phyloP scores from a whole-genome alignment of 2,329 filamentous ascomycete genomes.

The Ceratocystis harringtonii region DNA sequence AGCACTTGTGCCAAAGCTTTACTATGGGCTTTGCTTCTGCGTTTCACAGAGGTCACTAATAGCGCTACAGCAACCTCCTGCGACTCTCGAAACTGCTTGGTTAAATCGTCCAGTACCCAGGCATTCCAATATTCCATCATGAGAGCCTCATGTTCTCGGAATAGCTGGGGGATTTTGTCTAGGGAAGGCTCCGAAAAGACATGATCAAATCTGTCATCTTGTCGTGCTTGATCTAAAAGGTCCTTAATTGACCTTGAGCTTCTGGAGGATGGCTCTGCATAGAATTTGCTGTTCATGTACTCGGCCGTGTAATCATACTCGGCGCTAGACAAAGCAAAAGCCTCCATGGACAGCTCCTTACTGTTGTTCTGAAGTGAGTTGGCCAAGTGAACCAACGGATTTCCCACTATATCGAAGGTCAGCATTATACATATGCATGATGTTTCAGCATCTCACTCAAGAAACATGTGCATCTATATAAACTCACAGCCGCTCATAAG shows the following conservation, averaged over 20 bases:
- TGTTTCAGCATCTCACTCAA: background rate
- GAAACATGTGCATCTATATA: background rate
- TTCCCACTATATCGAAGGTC: slow-evolving; percentile 46
- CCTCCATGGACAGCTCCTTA: slow-evolving; percentile 77
- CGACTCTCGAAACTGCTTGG: slow-evolving; percentile 59
- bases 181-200: slow-evolving; percentile 44
- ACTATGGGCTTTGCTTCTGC: slow-evolving; percentile 53
- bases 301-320: slow-evolving; percentile 47
- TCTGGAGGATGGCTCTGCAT: slow-evolving; percentile 49
- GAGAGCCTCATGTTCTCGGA: slow-evolving; percentile 51
- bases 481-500: slow-evolving; percentile 61
- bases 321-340: slow-evolving; percentile 51
- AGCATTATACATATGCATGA: background rate
- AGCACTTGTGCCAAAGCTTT: slow-evolving; percentile 73
- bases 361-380: slow-evolving; percentile 83
- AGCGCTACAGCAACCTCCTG: slow-evolving; percentile 47
- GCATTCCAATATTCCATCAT: slow-evolving; percentile 84
- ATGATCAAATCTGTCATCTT: slow-evolving; percentile 55
- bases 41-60: slow-evolving; percentile 43
- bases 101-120: slow-evolving; percentile 52
- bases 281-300: slow-evolving; percentile 57
- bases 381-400: slow-evolving; percentile 87
- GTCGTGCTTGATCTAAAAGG: slow-evolving; percentile 52
- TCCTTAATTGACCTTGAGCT: slow-evolving; percentile 49
- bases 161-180: slow-evolving; percentile 48